These are phyloP conservation scores for Pinus tabuliformis DNA, from an alignment of 75 land plant species.

Conservation along the genomic window DNA sequence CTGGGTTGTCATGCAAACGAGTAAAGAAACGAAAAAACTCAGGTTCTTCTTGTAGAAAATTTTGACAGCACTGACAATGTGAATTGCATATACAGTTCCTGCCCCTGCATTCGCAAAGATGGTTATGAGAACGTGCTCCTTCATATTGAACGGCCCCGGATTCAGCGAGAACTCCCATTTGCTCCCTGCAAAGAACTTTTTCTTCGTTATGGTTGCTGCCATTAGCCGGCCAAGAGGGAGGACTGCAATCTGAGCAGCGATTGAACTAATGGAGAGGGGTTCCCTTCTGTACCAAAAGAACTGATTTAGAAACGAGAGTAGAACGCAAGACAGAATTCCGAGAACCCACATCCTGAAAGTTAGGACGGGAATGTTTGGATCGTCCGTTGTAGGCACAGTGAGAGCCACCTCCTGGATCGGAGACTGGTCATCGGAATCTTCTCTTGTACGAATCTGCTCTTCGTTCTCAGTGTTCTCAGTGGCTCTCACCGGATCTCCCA, in stretches of 20 bases:
- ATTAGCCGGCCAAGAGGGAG: conserved; percentile 47
- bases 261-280: conserved; percentile 43
- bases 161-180: conserved; percentile 38
- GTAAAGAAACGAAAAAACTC: conserved; percentile 29
- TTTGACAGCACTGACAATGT: conserved; percentile 47
- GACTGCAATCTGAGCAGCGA: conserved; percentile 41
- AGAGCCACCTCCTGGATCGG: conserved; percentile 57
- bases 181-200: conserved; percentile 9
- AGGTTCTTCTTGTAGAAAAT: conserved; percentile 41
- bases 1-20: conserved; percentile 50
- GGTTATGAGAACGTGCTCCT: conserved; percentile 64
- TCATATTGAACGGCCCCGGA: conserved; percentile 59
- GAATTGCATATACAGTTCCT: conserved; percentile 47
- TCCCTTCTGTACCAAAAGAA: conserved; percentile 68
- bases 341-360: conserved; percentile 48
- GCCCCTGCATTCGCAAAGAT: conserved; percentile 63
- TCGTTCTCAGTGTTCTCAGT: too few relatives aligned
- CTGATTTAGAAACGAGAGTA: conserved; percentile 65
- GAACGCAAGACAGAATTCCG: conserved; percentile 53
- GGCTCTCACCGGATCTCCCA: too few relatives aligned
- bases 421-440: conserved; percentile 1
- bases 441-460: too few relatives aligned
- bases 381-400: conserved; percentile 30
- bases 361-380: not conserved
- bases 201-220: conserved; percentile 23